Conservation (phyloP, 2,329 filamentous ascomycete species). For the Chrysoporthe deuterocubensis region DNA sequence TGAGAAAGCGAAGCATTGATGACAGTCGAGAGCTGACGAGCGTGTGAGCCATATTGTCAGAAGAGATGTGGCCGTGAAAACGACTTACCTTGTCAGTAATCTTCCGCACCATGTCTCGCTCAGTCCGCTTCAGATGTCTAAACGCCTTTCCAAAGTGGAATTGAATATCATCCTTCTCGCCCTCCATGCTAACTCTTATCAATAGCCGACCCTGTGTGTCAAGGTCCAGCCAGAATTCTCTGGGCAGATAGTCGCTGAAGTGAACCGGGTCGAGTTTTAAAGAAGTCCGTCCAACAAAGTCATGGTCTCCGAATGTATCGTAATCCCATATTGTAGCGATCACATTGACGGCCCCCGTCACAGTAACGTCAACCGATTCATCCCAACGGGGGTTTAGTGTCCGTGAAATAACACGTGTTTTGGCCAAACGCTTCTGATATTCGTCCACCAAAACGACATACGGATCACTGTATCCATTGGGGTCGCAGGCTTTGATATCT, state of each 20-base stretch:
- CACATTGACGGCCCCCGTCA: constrained; percentile 86
- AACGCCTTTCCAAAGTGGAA: constrained; percentile 99
- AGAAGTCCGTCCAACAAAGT: constrained; percentile 95
- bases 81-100: constrained; percentile 91
- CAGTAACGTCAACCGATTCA: constrained; percentile 94
- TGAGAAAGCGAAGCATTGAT: constrained; percentile 88
- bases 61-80: background rate
- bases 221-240: constrained; percentile 96
- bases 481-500: constrained; percentile 96
- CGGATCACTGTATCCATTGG: constrained; percentile 91
- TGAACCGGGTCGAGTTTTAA: constrained; percentile 97
- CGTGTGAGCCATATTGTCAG: constrained; percentile 7
- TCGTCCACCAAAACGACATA: constrained; percentile 97
- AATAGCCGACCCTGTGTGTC: constrained; percentile 92
- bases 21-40: constrained; percentile 77
- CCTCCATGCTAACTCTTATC: constrained; percentile 96
- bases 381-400: constrained; percentile 96
- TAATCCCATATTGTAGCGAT: constrained; percentile 99
- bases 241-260: constrained; percentile 92
- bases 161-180: constrained; percentile 95
- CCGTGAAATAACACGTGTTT: constrained; percentile 88
- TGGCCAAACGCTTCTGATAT: constrained; percentile 94
- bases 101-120: constrained; percentile 96
- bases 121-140: constrained; percentile 89
- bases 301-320: constrained; percentile 95